Conservation (phyloP, 2,329 filamentous ascomycete species). For the Cladosporium phlei region DNA sequence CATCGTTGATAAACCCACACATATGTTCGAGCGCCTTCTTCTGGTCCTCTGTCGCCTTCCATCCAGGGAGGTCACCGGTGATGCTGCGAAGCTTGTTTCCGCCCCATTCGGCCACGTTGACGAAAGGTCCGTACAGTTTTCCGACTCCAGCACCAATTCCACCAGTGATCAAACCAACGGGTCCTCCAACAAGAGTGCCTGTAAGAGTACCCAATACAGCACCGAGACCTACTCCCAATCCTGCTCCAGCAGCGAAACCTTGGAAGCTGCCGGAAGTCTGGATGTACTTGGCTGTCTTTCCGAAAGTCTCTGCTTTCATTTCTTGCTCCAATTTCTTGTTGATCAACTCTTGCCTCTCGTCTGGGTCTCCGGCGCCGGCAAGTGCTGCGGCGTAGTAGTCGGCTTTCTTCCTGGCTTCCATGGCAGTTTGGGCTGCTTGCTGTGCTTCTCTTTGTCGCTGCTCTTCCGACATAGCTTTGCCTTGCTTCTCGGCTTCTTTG, state of each 20-base stretch:
- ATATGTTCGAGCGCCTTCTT: conserved; percentile 30
- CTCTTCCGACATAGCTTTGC: background rate
- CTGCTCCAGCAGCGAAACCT: conserved; percentile 28
- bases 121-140: conserved; percentile 26
- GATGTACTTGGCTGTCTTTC: conserved; percentile 31
- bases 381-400: conserved; percentile 27
- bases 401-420: conserved; percentile 25
- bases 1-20: conserved; percentile 27
- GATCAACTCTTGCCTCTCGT: conserved; percentile 31
- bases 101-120: conserved; percentile 26
- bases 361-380: conserved; percentile 26
- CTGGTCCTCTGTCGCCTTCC: conserved; percentile 28
- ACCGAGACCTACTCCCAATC: conserved; percentile 27
- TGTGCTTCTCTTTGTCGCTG: conserved; percentile 21
- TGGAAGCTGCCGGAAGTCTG: conserved; percentile 26
- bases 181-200: conserved; percentile 29
- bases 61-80: conserved; percentile 27
- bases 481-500: conserved; percentile 17
- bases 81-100: conserved; percentile 24
- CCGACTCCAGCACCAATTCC: conserved; percentile 26
- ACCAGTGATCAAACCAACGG: conserved; percentile 24
- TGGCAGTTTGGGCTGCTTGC: conserved; percentile 24
- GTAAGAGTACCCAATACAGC: conserved; percentile 27
- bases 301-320: conserved; percentile 29
- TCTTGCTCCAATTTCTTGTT: conserved; percentile 28